Base-by-base conservation (phyloP, 805 yeast species). In the Yarrowia sp. region DNA sequence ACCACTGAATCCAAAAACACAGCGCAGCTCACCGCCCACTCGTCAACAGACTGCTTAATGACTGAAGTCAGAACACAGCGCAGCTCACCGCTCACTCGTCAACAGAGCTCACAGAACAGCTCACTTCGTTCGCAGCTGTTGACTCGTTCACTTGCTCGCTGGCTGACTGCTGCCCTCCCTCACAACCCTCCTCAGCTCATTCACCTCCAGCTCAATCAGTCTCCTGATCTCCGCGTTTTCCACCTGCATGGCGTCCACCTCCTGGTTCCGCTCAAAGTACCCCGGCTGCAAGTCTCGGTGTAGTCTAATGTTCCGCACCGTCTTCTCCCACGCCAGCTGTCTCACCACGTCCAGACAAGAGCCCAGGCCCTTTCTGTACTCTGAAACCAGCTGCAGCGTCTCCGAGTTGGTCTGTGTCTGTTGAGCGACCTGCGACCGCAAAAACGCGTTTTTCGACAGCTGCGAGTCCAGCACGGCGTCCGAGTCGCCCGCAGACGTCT, bases 301-400 rank as follows among this genome's bases (percentile, higher is more conserved):
- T 24, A 66, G 25, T 2, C 59, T 60, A 19, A 68, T 59, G 4
- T 65, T 63, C 12, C 51, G 59, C 22, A 62, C 38, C 16, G 70
- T 65, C 22, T 66, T 32, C 22, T 64, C 64, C 47, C 65, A 60
- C 5, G 64, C 65, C 18, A 63, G 58, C 14, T 56, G 63, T 10
- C 70, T 58, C 19, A 68, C 61, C 55, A 41, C 47, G 6, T 46
- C 27, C 19, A 68, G 21, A 53, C 69, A 67, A 27, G 62, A 51
- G 13, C 67, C 66, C 56, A 68, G 44, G 5, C 63, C 56, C 12
- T 53, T 41, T 42, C 49, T 42, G 53, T 66, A 64, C 25, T 63
- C 44, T 5, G 61, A 21, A n/a, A 68, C 64, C 16, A 67, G 56
- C 27, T 55, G 58, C 13, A 46, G 35, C 19, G 60, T 55, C 3